phyloP scores from a whole-genome alignment of 192 early-diverging fungal genomes.

The Chytriomyces sp. region DNA sequence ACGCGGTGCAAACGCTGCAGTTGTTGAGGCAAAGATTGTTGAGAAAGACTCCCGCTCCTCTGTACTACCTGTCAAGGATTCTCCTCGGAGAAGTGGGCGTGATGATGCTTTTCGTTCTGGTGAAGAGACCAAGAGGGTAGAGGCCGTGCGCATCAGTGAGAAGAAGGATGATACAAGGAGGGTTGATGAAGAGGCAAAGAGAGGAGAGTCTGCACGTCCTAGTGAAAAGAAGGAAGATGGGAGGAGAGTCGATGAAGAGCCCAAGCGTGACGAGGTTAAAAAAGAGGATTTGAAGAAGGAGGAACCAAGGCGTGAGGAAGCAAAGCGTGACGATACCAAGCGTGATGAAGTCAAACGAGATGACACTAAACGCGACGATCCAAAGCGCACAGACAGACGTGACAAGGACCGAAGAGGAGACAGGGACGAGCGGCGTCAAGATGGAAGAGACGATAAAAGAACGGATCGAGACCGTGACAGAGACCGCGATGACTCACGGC shows the following conservation, averaged over 20 bases:
- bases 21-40: neutral
- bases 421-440: slow-evolving; percentile 13
- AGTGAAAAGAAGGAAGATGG: slow-evolving; percentile 7
- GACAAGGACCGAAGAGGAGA: slow-evolving; percentile 36
- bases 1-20: too few species aligned
- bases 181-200: neutral
- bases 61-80: too few species aligned
- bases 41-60: neutral
- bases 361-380: slow-evolving; percentile 27
- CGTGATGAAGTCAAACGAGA: slow-evolving; percentile 20
- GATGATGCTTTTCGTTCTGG: neutral
- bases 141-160: neutral
- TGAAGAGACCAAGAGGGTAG: neutral
- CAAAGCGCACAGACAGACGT: slow-evolving; percentile 4
- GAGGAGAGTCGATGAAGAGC: neutral
- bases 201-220: neutral
- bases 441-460: slow-evolving; percentile 18
- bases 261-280: slow-evolving; percentile 21
- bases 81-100: neutral
- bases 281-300: neutral
- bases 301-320: neutral
- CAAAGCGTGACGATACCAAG: slow-evolving; percentile 2
- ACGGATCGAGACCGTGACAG: slow-evolving; percentile 12
- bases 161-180: neutral
- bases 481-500: slow-evolving; percentile 9